Evolutionary conservation across 1,284 basidiomycete species (phyloP), one percentile per base, ranked within the genome.

Genomic region (Pascua guehoae): DNA sequence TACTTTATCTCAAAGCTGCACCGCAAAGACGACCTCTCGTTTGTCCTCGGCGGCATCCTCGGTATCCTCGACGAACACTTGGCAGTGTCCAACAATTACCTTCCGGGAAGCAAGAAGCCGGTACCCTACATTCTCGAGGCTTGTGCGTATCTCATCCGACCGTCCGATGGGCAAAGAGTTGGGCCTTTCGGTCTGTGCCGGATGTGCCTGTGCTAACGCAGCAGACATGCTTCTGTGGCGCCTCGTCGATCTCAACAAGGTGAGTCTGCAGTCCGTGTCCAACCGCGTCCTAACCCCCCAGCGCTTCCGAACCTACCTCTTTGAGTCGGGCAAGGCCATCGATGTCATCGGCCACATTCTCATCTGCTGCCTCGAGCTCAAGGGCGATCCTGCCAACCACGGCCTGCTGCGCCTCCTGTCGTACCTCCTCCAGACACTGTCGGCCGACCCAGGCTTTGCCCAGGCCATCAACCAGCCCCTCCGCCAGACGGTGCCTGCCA

Each of bases 1-100:
- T 91, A 89, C 75, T 95, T 93, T 73, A 74, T 95, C 49, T 87
- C 89, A 55, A 95, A 94, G 74, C 76, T 96, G 88, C 93, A 97
- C 77, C 87, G 92, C 8, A 83, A 85, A 9, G 86, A 87, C 74
- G 93, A 97, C 73, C 90, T 95, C 68, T 79, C 83, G 32, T 93
- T 93, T 73, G 81, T 96, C 53, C 70, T 91, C 14, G 80, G 85
- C 41, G 91, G 92, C 14, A 80, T 91, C 38, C 72, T 85, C 11
- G 82, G 80, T 2, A 86, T 88, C 42, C 75, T 93, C 60, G 84
- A 88, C 65, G 85, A 88, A 64, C 85, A 91, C 64, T 85, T 88
- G 71, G 82, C 85, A 1, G 84, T 85, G 4, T 78, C 85, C 57
- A 88, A 86, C 64, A 87, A 86, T 58, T 75, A 91, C 50, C 79